Conservation (phyloP, 306 rosid genomes). For the Ormosia semicastrata region DNA sequence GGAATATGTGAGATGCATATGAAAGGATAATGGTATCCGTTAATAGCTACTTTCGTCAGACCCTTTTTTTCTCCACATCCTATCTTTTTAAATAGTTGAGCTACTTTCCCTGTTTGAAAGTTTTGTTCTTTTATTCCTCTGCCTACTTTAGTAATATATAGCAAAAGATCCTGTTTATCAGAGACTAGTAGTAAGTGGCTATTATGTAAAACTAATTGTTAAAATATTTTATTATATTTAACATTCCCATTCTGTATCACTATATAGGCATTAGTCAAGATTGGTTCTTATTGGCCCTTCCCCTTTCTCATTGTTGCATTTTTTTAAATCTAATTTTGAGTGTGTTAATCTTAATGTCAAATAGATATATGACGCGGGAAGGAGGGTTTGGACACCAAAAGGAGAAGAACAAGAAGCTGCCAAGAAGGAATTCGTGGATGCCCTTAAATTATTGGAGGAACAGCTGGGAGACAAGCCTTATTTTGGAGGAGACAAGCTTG, state of each 20-base stretch:
- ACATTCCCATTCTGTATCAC: not conserved
- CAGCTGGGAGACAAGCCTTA: conserved; percentile 19
- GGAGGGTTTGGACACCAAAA: conserved; percentile 12
- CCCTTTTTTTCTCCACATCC: not conserved
- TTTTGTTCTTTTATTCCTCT: not conserved
- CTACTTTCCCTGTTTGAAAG: not conserved
- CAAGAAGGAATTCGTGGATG: conserved; percentile 30
- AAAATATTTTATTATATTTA: not conserved
- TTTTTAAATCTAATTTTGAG: not conserved
- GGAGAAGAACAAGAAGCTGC: conserved; percentile 34
- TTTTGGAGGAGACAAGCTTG: conserved; percentile 35
- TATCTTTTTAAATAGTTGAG: not conserved
- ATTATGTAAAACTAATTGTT: not conserved
- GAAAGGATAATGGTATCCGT: not conserved
- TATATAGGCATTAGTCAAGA: not conserved
- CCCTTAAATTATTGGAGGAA: conserved; percentile 11
- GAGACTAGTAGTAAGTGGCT: not conserved
- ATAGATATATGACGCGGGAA: conserved; percentile 11
- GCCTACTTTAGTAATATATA: not conserved
- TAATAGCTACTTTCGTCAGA: not conserved
- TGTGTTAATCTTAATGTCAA: not conserved
- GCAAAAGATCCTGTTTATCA: not conserved
- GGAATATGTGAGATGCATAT: not conserved
- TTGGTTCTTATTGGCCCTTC: not conserved
- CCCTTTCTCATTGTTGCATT: not conserved